A percentile compares a stretch with the other conserved stretches of the same genome.
Conservation (phyloP, 108 stramenopile genomes). For the Schizochytrium sp. region DNA sequence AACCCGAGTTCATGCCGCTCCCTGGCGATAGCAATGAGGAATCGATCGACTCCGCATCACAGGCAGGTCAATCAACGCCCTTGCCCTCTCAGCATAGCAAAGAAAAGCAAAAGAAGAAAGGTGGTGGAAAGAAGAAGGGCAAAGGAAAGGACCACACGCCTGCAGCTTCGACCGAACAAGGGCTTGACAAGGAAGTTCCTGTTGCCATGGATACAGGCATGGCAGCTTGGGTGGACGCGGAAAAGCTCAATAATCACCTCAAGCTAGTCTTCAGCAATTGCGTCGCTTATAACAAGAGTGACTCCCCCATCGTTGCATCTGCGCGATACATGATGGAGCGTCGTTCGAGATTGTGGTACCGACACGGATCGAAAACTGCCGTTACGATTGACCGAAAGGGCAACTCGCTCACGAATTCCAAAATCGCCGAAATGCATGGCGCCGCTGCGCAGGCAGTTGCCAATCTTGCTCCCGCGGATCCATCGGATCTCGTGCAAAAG, state of each 20-base stretch:
- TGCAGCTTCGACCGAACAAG: too few species aligned
- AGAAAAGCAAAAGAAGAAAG: neutral
- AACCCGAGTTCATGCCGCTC: neutral
- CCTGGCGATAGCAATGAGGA: neutral
- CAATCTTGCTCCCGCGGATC: neutral
- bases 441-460: neutral
- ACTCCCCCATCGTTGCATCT: neutral
- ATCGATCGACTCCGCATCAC: too few species aligned
- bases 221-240: neutral
- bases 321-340: neutral
- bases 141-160: too few species aligned
- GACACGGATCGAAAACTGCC: neutral
- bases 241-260: neutral
- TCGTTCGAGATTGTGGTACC: neutral
- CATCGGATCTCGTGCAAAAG: neutral
- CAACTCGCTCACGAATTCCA: neutral
- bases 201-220: neutral
- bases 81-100: neutral
- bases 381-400: neutral
- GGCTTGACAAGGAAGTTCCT: too few species aligned
- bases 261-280: conserved; percentile 15
- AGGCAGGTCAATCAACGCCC: too few species aligned
- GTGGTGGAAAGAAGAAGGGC: too few species aligned
- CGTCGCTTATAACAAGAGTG: neutral
- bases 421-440: neutral